Evolutionary conservation across 441 rosid species (phyloP).

Genomic region (Flueggea neowawraea): DNA sequence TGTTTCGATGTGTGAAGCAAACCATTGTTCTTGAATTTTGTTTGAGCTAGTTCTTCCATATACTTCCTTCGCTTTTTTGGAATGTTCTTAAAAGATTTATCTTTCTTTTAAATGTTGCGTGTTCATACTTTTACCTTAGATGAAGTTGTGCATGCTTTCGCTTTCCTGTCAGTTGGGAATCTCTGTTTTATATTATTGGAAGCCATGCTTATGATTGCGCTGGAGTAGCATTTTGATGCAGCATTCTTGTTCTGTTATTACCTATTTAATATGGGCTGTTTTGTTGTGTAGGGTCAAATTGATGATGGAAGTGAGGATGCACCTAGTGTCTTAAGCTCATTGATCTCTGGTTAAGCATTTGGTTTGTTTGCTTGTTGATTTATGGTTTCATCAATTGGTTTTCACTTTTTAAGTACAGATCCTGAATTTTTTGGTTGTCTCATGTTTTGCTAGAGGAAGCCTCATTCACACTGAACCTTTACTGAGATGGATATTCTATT

Average conservation of each 20-base stretch:
- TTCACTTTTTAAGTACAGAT: slow-evolving; percentile 2
- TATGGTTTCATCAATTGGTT: background rate
- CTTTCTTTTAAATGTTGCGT: too few relatives aligned
- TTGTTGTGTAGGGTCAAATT: slow-evolving; percentile 40
- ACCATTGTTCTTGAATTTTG: too few relatives aligned
- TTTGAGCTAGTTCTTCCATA: too few relatives aligned
- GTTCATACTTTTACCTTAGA: too few relatives aligned
- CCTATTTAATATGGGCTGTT: slow-evolving; percentile 13
- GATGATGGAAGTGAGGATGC: slow-evolving; percentile 28
- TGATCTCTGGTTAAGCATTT: slow-evolving; percentile 26
- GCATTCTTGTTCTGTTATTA: background rate
- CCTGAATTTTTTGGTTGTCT: slow-evolving; percentile 14
- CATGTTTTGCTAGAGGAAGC: slow-evolving; percentile 57
- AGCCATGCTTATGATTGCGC: background rate
- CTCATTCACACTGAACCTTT: slow-evolving; percentile 75
- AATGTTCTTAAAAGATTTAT: too few relatives aligned
- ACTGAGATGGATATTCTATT: slow-evolving; percentile 70
- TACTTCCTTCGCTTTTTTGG: too few relatives aligned
- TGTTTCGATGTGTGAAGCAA: too few relatives aligned
- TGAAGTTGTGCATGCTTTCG: too few relatives aligned
- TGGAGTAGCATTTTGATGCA: background rate
- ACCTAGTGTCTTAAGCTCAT: slow-evolving; percentile 27
- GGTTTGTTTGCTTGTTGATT: slow-evolving; percentile 32
- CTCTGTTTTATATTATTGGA: background rate
- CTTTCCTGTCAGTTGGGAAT: too few relatives aligned